Evolutionary conservation across 768 basidiomycete genomes (phyloP), one percentile per base, ranked within the genome.

Genomic region (Panellus pusillus): DNA sequence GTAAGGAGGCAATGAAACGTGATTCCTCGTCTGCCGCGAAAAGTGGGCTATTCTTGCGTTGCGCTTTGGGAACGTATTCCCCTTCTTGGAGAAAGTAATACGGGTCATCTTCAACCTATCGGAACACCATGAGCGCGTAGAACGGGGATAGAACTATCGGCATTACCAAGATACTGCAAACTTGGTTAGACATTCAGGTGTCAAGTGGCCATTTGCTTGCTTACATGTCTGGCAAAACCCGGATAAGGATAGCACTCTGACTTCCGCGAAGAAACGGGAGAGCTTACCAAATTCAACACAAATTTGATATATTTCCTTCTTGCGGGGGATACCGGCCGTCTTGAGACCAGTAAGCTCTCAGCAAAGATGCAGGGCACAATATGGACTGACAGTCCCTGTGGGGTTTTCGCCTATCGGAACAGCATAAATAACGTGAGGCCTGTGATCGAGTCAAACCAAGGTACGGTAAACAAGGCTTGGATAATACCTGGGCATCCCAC

Each of bases 351-450:
- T 29, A 18, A 44, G 29, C 14, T 35, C 36, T 31, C 9, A 44
- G 38, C 29, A 38, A 17, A 29, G 8, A 49, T 1, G 24, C 24
- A 24, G 24, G 14, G 15, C 36, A 14, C 11, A 14, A 50, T 19
- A 20, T 35, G 28, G 27, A 72, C 82, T 70, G 54, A 87, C 85
- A 19, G 79, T 72, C 17, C 91, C 91, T 6, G 83, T 86, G 5
- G 91, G 92, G 67, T 93, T 93, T 70, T 93, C 90, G 24, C 89
- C 89, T n/a, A 89, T 76, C 0, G 90, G 88, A 12, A 91, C 75
- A 4, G 83, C 87, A 65, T 90, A 90, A 68, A 90, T 75, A 28
- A 89, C 79, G 62, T 79, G 85, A 36, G 87, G 87, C 35, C 86
- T 87, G 52, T 3, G 55, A 54, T 32, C 9, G 15, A 8, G 32